These are phyloP conservation scores for Colletotrichum gloeosporioides DNA, from an alignment of 2,329 filamentous ascomycete genomes.

Conservation along the genomic window DNA sequence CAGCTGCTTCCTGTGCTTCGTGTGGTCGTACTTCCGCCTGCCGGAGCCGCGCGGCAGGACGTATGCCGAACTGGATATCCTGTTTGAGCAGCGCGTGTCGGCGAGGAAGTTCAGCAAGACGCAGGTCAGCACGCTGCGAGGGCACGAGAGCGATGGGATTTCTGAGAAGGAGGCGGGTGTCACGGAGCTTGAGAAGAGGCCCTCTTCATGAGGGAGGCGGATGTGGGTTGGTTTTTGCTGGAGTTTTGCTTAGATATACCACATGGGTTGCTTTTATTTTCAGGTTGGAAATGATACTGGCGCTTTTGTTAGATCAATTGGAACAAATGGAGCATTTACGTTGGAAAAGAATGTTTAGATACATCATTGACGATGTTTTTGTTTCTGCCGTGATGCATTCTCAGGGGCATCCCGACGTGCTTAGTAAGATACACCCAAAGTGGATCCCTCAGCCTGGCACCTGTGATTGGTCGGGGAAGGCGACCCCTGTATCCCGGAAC, in stretches of 20 bases:
- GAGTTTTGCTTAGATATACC: background rate
- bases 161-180: background rate
- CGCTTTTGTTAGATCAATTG: background rate
- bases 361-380: background rate
- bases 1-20: slow-evolving; percentile 47
- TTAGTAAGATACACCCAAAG: background rate
- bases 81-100: slow-evolving; percentile 53
- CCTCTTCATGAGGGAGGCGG: background rate
- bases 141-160: background rate
- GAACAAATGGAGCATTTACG: background rate
- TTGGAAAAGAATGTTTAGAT: background rate
- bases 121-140: background rate
- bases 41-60: slow-evolving; percentile 61
- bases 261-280: background rate
- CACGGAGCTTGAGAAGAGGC: slow-evolving; percentile 4
- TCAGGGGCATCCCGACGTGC: background rate
- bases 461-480: background rate
- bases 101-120: slow-evolving; percentile 44
- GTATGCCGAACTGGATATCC: slow-evolving; percentile 59
- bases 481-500: background rate
- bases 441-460: background rate
- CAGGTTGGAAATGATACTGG: background rate
- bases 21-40: slow-evolving; percentile 58
- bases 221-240: background rate
- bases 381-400: background rate